These are phyloP conservation scores for Gossypium herbaceum DNA, from an alignment of 345 rosid species.

Conservation along the genomic window DNA sequence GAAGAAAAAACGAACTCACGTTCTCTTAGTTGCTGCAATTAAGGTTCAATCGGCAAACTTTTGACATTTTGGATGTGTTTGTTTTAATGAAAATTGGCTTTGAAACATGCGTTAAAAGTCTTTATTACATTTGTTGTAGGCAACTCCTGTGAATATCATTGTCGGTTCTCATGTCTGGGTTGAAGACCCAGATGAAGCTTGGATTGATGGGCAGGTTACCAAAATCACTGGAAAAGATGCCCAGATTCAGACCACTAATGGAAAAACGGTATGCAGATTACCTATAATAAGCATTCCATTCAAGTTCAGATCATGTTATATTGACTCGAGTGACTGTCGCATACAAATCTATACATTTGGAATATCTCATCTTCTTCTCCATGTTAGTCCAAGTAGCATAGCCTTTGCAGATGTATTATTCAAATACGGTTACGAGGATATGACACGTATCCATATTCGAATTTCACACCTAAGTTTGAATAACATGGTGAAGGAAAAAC, in stretches of 20 bases:
- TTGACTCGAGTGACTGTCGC: not conserved
- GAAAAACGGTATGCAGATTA: constrained; percentile 53
- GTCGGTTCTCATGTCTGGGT: constrained; percentile 93
- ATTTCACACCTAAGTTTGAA: not conserved
- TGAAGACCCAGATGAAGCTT: constrained; percentile 63
- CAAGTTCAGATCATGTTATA: not conserved
- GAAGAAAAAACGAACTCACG: too few relatives aligned
- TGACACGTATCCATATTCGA: not conserved
- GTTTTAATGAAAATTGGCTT: not conserved
- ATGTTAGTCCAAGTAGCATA: too few relatives aligned
- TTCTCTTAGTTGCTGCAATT: too few relatives aligned
- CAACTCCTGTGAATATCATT: constrained; percentile 71
- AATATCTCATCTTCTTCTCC: too few relatives aligned
- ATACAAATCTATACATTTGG: not conserved
- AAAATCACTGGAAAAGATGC: constrained; percentile 63
- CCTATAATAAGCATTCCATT: not conserved
- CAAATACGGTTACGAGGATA: too few relatives aligned
- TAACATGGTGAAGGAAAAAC: not conserved
- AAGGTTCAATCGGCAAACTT: too few relatives aligned
- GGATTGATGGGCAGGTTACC: constrained; percentile 71
- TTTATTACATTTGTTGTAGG: constrained; percentile 45
- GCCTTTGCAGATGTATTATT: too few relatives aligned
- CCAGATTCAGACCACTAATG: constrained; percentile 39
- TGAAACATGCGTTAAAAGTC: not conserved
- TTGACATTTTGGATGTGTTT: not conserved